These are phyloP conservation scores for Solanum chmielewskii DNA, from an alignment of 257 asterid species.

Conservation along the genomic window DNA sequence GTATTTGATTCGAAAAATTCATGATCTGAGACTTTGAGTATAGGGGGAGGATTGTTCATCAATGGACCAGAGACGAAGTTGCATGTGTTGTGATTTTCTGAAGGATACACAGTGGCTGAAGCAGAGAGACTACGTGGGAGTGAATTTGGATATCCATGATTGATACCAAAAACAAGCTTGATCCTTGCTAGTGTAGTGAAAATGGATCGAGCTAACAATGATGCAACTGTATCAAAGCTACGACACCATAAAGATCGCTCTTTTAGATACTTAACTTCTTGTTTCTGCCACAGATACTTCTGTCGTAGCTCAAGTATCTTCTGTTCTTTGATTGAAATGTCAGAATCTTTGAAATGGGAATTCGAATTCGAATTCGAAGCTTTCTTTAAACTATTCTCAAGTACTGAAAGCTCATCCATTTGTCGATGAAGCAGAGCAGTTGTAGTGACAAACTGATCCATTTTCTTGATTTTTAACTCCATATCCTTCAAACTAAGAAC, in stretches of 20 bases:
- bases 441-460: constrained; percentile 40
- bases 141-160: constrained; percentile 30
- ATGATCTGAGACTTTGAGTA: neutral
- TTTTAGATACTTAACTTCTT: constrained; percentile 61
- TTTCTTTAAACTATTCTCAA: constrained; percentile 45
- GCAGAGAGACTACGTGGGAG: constrained; percentile 71
- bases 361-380: constrained; percentile 4
- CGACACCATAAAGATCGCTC: constrained; percentile 68
- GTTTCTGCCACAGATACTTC: constrained; percentile 70
- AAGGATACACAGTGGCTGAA: constrained; percentile 79
- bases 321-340: constrained; percentile 28
- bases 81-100: constrained; percentile 29
- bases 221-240: constrained; percentile 63
- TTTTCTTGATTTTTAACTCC: constrained; percentile 43
- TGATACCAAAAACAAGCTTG: constrained; percentile 70
- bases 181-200: constrained; percentile 66
- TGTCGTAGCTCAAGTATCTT: constrained; percentile 51
- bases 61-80: constrained; percentile 55
- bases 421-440: constrained; percentile 49
- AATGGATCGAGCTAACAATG: constrained; percentile 42
- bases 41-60: constrained; percentile 23
- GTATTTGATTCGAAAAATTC: constrained; percentile 45
- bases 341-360: constrained; percentile 7
- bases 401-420: constrained; percentile 54
- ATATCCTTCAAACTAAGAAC: constrained; percentile 45